Base-by-base conservation (phyloP, 345 rosid species). In the Gossypium turneri region DNA sequence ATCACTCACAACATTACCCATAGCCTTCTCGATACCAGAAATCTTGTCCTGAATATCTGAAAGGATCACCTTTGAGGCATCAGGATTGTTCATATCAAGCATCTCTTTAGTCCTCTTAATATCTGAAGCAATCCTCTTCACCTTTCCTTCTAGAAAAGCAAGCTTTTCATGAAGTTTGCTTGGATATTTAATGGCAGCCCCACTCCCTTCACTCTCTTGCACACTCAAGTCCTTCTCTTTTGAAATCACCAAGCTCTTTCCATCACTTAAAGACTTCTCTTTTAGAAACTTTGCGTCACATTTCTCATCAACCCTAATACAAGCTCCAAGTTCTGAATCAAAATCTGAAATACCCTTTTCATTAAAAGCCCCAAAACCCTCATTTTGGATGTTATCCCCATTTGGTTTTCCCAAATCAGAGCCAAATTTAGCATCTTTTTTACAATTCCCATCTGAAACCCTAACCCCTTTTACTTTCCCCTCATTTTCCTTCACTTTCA, bases 81-180 rank as follows among this genome's bases (percentile, higher is more conserved):
- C 92, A 1, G 93, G 92, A 67, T 93, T 93, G 76, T 89, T 96
- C 88, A 86, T 80, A 77, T 93, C 98, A 73, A 96, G 73, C 89
- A 96, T 92, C 62, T 93, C 98, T 82, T 93, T 96, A 0, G 99
- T 96, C 85, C 81, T 89, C 88, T 87, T 93, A 48, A 93, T 96
- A 79, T 96, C 98, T 0, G 97, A 89, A 10, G 98, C 95, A 50
- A 96, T 92, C 73, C 97, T 89, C 85, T 93, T 92, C 72, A 96
- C 99, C 83, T 92, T 96, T 10, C 95, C 97, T 81, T 93, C 99
- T 34, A 96, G 78, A 84, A 93, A 93, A 44, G 97, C 94, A 51
- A 96, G 97, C 88, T 89, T 93, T 78, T 93, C 95, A n/a, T 96
- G 97, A 70, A 96, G 89, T 82, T 86, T 93, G 73, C 94, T 89